Evolutionary conservation across 345 rosid species (phyloP).

Genomic region (Hypericum androsaemum): DNA sequence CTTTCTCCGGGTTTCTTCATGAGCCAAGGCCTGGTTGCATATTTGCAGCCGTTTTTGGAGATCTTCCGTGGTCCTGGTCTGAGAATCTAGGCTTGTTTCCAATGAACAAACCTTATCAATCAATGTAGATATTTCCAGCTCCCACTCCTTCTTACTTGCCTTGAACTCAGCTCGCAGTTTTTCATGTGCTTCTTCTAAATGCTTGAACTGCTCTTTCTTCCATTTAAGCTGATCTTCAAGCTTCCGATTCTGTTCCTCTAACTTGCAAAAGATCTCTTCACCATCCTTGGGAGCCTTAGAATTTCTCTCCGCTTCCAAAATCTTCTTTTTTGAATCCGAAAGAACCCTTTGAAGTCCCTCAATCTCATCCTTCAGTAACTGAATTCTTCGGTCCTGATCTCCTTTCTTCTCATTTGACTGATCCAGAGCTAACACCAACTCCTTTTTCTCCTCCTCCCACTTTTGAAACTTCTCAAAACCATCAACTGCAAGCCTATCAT

Average conservation of each 20-base stretch:
- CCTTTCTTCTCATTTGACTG: constrained; percentile 54
- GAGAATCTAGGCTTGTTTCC: constrained; percentile 59
- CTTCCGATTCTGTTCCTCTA: constrained; percentile 47
- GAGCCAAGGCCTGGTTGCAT: constrained; percentile 59
- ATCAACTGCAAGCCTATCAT: constrained; percentile 56
- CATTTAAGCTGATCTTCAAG: constrained; percentile 69
- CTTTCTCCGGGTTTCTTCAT: constrained; percentile 73
- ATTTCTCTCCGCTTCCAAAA: constrained; percentile 40
- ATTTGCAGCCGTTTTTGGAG: constrained; percentile 46
- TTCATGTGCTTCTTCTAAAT: constrained; percentile 80
- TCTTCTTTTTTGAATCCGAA: constrained; percentile 37
- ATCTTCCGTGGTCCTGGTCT: constrained; percentile 54
- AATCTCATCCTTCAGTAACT: constrained; percentile 47
- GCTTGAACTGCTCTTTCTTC: constrained; percentile 90
- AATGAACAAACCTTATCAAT: constrained; percentile 50
- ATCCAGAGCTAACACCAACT: constrained; percentile 42
- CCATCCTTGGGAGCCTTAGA: constrained; percentile 39
- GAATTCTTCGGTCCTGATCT: constrained; percentile 45
- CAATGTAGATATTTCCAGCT: constrained; percentile 42
- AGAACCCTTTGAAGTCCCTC: constrained; percentile 52
- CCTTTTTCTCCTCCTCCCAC: constrained; percentile 44
- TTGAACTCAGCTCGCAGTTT: constrained; percentile 40
- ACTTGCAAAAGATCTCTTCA: constrained; percentile 35
- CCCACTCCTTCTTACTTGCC: constrained; percentile 53
- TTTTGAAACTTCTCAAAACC: constrained; percentile 28